phyloP scores from a whole-genome alignment of 1,139 yeast genomes.

The Nakaseomyces delphensis region DNA sequence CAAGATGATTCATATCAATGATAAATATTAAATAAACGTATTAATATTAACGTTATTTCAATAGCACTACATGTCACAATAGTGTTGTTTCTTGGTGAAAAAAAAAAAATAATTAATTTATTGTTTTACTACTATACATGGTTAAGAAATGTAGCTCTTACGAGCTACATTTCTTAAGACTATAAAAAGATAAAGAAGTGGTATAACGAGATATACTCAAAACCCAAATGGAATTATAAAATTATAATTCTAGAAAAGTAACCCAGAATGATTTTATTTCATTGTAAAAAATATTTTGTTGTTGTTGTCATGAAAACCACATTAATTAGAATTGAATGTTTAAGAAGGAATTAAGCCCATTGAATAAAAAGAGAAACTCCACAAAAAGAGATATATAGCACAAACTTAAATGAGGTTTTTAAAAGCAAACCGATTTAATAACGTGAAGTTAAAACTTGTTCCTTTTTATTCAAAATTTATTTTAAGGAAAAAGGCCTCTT shows the following conservation, averaged over 20 bases:
- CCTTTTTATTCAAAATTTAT: too few species aligned
- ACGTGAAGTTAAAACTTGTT: too few species aligned
- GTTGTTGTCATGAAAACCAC: constrained; percentile 4
- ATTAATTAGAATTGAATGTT: constrained; percentile 6
- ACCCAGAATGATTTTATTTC: constrained; percentile 5
- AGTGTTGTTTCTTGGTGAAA: too few species aligned
- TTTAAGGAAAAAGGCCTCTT: too few species aligned
- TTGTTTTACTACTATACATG: constrained; percentile 3
- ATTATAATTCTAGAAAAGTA: not conserved
- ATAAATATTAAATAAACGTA: too few species aligned
- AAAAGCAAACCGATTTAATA: too few species aligned
- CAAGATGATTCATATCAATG: too few species aligned
- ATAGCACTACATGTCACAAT: too few species aligned
- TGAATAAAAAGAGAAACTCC: not conserved
- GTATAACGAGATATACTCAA: constrained; percentile 1
- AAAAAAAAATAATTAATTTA: not conserved
- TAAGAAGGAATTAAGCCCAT: not conserved
- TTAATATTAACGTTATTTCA: not conserved
- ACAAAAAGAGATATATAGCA: not conserved
- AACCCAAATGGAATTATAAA: not conserved
- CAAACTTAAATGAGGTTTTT: constrained; percentile 3
- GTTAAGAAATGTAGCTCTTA: not conserved
- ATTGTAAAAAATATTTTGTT: not conserved
- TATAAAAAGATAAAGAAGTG: not conserved
- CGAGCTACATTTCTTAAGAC: not conserved